Conservation (phyloP, 192 early-diverging fungal species). For the Kickxella alabastrina region DNA sequence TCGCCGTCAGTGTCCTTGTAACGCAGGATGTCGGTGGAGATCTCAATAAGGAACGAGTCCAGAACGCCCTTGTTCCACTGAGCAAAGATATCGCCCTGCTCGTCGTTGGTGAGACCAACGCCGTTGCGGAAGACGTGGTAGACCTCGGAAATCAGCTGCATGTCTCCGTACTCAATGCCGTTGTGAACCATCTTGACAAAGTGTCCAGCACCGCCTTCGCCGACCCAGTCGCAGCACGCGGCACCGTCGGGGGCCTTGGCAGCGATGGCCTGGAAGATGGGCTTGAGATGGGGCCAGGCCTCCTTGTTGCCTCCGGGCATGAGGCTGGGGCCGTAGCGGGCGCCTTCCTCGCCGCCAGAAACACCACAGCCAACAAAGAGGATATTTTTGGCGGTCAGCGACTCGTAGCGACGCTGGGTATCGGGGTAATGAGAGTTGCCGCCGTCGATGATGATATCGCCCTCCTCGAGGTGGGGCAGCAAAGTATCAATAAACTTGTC, state of each 20-base stretch:
- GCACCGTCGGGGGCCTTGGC: conserved; percentile 79
- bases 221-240: conserved; percentile 99
- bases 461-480: conserved; percentile 80
- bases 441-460: conserved; percentile 98
- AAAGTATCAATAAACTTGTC: conserved; percentile 93
- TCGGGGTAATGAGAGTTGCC: conserved; percentile 99
- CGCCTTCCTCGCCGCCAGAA: conserved; percentile 98
- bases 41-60: conserved; percentile 96
- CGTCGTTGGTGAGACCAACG: conserved; percentile 74
- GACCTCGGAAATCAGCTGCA: conserved; percentile 97
- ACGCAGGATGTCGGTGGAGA: conserved; percentile 87
- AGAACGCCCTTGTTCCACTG: conserved; percentile 98
- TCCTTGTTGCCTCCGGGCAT: conserved; percentile 95
- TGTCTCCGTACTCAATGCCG: conserved; percentile 99
- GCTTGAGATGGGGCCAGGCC: conserved; percentile 91
- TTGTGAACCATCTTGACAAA: conserved; percentile 99
- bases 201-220: conserved; percentile 94
- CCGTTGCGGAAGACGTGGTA: conserved; percentile 92
- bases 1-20: conserved; percentile 89
- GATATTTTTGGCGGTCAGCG: conserved; percentile 85
- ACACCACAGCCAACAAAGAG: conserved; percentile 96
- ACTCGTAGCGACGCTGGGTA: conserved; percentile 83
- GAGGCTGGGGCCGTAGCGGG: conserved; percentile 90
- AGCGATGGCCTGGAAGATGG: conserved; percentile 94
- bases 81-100: conserved; percentile 84